Evolutionary conservation across 441 rosid species (phyloP), one percentile per base, ranked within the genome.

Genomic region (Gossypium lobatum): DNA sequence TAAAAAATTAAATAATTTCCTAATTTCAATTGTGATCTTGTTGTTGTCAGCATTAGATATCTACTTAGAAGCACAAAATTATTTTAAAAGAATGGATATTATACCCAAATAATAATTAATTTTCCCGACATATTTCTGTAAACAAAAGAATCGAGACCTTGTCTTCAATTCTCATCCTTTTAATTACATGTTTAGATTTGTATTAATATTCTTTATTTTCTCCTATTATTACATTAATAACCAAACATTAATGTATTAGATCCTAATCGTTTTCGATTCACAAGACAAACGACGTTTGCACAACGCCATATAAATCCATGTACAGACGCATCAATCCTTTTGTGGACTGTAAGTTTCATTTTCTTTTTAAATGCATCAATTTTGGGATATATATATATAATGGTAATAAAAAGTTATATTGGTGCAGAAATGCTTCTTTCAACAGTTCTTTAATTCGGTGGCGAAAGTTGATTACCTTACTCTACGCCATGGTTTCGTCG

Each of bases 381-480:
- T 58, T 23, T 6, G 9, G 39, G 9, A 34, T 34, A 34, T 34
- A 34, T 34, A 6, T 28, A 28, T 34, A 34, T 34, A 0, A 31
- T 31, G 37, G 37, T 31, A 7, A 31, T 31, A 31, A 31, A 5
- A 31, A 31, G 13, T 8, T 18, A 1, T 10, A 31, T 61, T 23
- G 58, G 10, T 17, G 55, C 79, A 91, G 97, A 88, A 84, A 84
- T 91, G 93, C 77, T 91, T 91, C 81, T 89, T 89, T 81, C 64
- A 86, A 50, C 97, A 88, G 76, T 89, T 91, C 79, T 87, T 78
- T 72, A 75, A 58, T 23, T 89, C 97, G 1, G 91, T 91, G 25
- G 94, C 88, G 0, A 91, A 88, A 85, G 86, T 88, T 4, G 97
- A 91, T 75, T 91, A 89, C 66, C 85, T 89, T 34, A 91, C 97